Evolutionary conservation across 306 rosid species (phyloP).

Genomic region (Rubus idaeus): DNA sequence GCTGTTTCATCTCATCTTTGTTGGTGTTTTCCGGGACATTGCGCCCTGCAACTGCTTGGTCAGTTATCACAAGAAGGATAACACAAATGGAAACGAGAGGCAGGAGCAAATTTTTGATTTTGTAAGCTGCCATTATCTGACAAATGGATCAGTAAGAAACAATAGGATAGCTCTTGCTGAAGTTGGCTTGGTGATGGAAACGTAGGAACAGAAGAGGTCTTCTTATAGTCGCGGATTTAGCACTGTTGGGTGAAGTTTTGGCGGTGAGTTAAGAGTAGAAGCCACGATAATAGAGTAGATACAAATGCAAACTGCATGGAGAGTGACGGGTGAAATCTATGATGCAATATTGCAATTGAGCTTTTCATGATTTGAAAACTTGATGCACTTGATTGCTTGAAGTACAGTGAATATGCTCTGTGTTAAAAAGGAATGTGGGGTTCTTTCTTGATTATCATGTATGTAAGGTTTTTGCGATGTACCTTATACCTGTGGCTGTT

Average conservation of each 20-base stretch:
- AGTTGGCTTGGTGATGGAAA: conserved; percentile 40
- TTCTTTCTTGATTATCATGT: not conserved
- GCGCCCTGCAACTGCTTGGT: conserved; percentile 44
- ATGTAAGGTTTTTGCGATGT: not conserved
- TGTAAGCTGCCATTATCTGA: conserved; percentile 27
- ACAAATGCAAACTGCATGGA: conserved; percentile 19
- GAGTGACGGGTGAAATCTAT: not conserved
- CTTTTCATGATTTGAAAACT: not conserved
- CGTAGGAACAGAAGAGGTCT: conserved; percentile 22
- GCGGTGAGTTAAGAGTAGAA: conserved; percentile 56
- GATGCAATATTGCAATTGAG: not conserved
- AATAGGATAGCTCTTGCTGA: not conserved
- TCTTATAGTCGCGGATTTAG: conserved; percentile 31
- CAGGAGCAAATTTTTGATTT: conserved; percentile 26
- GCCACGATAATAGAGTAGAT: conserved; percentile 6
- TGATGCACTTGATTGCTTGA: not conserved
- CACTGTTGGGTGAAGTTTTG: conserved; percentile 40
- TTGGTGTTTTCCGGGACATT: conserved; percentile 12
- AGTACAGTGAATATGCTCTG: not conserved
- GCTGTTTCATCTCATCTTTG: conserved; percentile 52
- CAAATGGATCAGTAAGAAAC: not conserved
- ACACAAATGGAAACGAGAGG: conserved; percentile 33
- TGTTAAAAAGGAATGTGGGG: not conserved
- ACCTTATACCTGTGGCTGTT: not conserved
- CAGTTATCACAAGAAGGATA: conserved; percentile 39